Evolutionary conservation across 352 stramenopile genomes (phyloP).

Genomic region (Pythium aphanidermatum): DNA sequence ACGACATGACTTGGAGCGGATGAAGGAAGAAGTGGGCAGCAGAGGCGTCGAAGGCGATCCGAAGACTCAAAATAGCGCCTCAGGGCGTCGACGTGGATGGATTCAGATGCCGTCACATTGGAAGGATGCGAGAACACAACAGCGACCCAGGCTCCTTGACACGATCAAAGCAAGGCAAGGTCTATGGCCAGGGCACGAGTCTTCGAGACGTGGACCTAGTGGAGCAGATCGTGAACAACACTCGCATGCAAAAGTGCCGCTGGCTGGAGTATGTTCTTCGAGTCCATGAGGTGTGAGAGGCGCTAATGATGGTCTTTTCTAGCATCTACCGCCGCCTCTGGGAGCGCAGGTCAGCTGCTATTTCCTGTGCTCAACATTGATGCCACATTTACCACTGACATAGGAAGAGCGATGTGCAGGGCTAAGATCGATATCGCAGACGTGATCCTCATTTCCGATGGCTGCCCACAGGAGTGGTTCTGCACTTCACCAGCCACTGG

Average conservation of each 20-base stretch:
- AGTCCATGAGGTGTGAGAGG: too few species aligned
- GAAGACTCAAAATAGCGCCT: too few species aligned
- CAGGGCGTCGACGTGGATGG: too few species aligned
- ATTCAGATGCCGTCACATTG: background rate
- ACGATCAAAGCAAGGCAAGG: conserved; percentile 2
- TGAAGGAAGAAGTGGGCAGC: background rate
- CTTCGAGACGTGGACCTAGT: conserved; percentile 43
- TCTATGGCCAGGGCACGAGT: background rate
- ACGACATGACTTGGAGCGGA: conserved; percentile 41
- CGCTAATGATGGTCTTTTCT: background rate
- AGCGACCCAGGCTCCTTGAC: background rate
- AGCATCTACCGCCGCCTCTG: conserved; percentile 55
- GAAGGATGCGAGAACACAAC: background rate
- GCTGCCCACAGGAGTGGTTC: conserved; percentile 42
- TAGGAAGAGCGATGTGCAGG: conserved; percentile 16
- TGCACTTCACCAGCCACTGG: conserved; percentile 51
- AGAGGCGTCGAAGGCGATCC: too few species aligned
- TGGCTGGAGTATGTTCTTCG: conserved; percentile 43
- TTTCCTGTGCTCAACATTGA: background rate
- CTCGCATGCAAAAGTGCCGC: conserved; percentile 37
- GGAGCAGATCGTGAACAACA: conserved; percentile 42
- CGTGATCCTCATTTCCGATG: conserved; percentile 41
- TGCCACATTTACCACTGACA: background rate
- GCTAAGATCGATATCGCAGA: conserved; percentile 56
- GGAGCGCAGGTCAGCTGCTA: conserved; percentile 41